Base-by-base conservation (phyloP, 345 rosid species). In the Ceriops decandra region DNA sequence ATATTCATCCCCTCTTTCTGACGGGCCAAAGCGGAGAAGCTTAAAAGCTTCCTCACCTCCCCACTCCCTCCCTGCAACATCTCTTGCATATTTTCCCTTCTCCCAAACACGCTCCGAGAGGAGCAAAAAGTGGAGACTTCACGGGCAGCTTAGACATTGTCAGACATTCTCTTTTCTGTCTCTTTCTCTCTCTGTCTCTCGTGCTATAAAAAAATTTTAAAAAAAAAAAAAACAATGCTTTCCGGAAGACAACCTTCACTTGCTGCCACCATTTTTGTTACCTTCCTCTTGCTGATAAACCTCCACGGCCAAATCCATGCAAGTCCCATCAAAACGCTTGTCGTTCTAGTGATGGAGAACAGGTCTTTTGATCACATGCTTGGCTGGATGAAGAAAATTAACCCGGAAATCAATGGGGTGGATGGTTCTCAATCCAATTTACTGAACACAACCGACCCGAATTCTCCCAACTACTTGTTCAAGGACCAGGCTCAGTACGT, bases 291-390 rank as follows among this genome's bases (percentile, higher is more conserved):
- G 61, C 28, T 66, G 52, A 54, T 36, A 13, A 54, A 35, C 58
- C 61, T 52, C 64, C 69, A 42, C 6, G 26, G 7, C 74, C 73
- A 64, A 46, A 73, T 24, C 72, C 61, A 69, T 20, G 82, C 75
- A 24, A 69, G 73, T 38, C 90, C 92, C 7, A 86, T 93, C 73
- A 84, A 85, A 72, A 89, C 89, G 28, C 69, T 93, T 0, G 96
- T 93, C 2, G 88, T 91, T 1, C 64, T 93, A 0, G 97, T 93
- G 22, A 93, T 91, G 98, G 98, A 93, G 68, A 93, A 93, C 72
- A 78, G 98, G 59, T 93, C 98, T 0, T 91, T 93, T 60, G 98
- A 93, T 65, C 98, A 91, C 85, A 93, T 91, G 97, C 80, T 93
- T 4, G 98, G 98, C 0, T 91, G 98, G 98, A 89, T 93, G 98